These are phyloP conservation scores for Sphagnum contortum DNA, from an alignment of 225 moss, liverwort and hornwort species.

Conservation along the genomic window DNA sequence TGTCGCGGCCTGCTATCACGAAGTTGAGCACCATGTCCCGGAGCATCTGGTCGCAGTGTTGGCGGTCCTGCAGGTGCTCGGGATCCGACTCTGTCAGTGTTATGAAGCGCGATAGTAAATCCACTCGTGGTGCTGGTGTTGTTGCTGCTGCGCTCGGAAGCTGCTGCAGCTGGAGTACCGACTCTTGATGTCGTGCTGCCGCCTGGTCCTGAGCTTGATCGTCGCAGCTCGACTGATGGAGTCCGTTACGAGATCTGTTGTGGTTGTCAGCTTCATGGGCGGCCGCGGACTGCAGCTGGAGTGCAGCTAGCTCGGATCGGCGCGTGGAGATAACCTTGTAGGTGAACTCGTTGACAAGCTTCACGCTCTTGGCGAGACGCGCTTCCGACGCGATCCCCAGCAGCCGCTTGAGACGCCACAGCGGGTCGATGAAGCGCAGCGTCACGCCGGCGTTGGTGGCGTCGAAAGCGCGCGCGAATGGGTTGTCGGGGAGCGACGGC, in stretches of 20 bases:
- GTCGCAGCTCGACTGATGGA: too few relatives aligned
- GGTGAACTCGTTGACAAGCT: conserved; percentile 10
- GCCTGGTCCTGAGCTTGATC: too few relatives aligned
- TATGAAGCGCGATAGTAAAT: conserved; percentile 3
- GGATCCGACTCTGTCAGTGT: neutral
- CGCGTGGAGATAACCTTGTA: conserved; percentile 8
- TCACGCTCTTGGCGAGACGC: neutral
- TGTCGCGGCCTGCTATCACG: conserved; percentile 9
- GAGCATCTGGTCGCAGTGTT: neutral
- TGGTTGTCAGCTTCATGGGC: too few relatives aligned
- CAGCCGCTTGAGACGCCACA: conserved; percentile 10
- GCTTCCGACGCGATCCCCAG: conserved; percentile 3
- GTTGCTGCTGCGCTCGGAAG: neutral
- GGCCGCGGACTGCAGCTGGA: too few relatives aligned
- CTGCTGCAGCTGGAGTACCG: too few relatives aligned
- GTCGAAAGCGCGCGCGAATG: conserved; percentile 8
- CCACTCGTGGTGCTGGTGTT: neutral
- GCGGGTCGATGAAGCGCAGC: conserved; percentile 12
- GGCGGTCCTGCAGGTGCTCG: neutral
- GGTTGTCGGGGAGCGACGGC: neutral
- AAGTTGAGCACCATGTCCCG: conserved; percentile 13
- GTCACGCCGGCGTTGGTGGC: conserved; percentile 5
- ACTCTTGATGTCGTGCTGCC: too few relatives aligned
- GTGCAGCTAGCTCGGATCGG: conserved; percentile 3
- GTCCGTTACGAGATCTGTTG: too few relatives aligned